Conservation (phyloP, 176 grass and related monocot species). For the Cenchrus fungigraminus region DNA sequence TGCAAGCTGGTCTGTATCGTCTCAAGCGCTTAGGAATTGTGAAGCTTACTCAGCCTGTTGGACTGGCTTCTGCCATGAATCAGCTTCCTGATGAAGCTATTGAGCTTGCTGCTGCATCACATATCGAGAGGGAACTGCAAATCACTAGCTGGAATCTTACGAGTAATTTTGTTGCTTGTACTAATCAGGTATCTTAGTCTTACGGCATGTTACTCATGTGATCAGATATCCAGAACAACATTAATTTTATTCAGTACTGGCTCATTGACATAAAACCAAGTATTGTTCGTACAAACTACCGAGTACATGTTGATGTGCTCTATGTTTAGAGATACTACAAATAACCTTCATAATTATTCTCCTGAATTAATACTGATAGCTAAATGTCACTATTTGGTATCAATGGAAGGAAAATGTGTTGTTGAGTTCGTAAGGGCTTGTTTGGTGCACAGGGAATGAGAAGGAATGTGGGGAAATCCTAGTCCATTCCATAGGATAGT, state of each 20-base stretch:
- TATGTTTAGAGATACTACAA: neutral
- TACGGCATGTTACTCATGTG: neutral
- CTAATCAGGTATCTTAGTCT: constrained; percentile 69
- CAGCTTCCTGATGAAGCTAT: constrained; percentile 94
- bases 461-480: neutral
- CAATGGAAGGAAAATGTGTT: neutral
- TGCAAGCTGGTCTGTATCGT: constrained; percentile 87
- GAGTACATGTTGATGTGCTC: constrained; percentile 19
- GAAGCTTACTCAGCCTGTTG: constrained; percentile 68
- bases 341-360: constrained; percentile 8
- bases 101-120: constrained; percentile 84
- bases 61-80: constrained; percentile 89
- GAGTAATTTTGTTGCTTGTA: constrained; percentile 93
- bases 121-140: constrained; percentile 95
- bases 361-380: neutral
- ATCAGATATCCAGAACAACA: neutral
- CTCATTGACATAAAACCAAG: constrained; percentile 23
- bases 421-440: neutral
- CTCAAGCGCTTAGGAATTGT: constrained; percentile 85
- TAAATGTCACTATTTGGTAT: constrained; percentile 13
- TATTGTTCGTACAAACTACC: neutral
- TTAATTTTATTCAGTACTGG: constrained; percentile 15
- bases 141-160: constrained; percentile 95
- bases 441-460: neutral
- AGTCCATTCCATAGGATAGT: neutral